Conservation (phyloP, 345 rosid genomes). For the Physaria fendleri region DNA sequence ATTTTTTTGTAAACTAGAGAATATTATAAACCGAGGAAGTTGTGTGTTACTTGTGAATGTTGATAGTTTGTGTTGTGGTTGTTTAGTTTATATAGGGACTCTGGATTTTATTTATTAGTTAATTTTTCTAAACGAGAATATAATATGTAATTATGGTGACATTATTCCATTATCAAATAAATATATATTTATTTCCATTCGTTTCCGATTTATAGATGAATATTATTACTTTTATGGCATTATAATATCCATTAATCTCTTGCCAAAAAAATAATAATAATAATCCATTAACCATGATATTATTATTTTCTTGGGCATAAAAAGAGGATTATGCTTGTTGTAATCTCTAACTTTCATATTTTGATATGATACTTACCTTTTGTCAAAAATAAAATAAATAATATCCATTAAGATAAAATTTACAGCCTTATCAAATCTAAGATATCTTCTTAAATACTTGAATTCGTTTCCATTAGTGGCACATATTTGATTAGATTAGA, state of each 20-base stretch:
- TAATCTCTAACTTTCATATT: too few relatives aligned
- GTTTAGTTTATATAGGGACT: conserved; percentile 13
- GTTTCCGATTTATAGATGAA: neutral
- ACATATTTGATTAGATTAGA: neutral
- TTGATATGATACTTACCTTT: too few relatives aligned
- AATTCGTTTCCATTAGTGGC: too few relatives aligned
- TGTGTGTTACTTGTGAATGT: neutral
- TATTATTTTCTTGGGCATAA: too few relatives aligned
- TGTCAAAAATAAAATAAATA: too few relatives aligned
- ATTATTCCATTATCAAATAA: neutral
- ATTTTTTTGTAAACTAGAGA: neutral
- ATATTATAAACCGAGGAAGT: neutral
- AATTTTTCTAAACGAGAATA: neutral
- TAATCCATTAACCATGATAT: too few relatives aligned
- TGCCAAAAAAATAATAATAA: too few relatives aligned
- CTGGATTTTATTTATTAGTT: neutral
- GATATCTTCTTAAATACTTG: neutral
- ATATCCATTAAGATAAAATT: too few relatives aligned
- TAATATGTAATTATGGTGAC: neutral
- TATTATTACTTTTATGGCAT: neutral
- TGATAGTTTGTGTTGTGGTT: neutral
- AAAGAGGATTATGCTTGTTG: too few relatives aligned
- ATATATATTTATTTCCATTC: neutral
- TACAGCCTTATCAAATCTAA: neutral
- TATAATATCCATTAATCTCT: neutral